Base-by-base conservation (phyloP, 1,139 yeast genomes). In the Candida sojae region DNA sequence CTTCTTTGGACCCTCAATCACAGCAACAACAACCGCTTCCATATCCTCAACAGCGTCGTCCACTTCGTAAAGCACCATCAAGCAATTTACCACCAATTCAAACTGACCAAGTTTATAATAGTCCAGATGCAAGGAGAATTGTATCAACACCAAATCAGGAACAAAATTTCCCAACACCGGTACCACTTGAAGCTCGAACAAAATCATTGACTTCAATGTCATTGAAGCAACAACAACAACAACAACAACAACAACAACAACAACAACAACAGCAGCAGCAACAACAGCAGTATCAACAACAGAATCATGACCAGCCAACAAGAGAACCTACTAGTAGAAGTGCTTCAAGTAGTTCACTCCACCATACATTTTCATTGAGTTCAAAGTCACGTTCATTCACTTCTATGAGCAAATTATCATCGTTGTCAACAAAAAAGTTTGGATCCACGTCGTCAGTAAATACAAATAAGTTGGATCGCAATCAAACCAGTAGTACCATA, bases 331-430 rank as follows among this genome's bases (percentile, higher is more conserved):
- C 23, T 39, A 31, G 32, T 26, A 50, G 57, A 9, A 53, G 64
- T 12, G 54, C 60, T 28, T 61, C 68, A 0, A 49, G 50, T 11
- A 52, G 66, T 17, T 59, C 68, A 6, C 53, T 63, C 28, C 66
- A 62, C 48, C 77, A 72, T 52, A 62, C 73, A 1, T 74, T 72
- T 46, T 71, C 78, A 23, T 60, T 74, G 31, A 61, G 73, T 10
- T 71, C 79, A 5, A 74, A 72, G 48, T 72, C 78, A 2, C 60
- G 79, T 39, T 75, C 80, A 1, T 73, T 75, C 51, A 67, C 75
- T 21, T 74, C 79, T 2, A 64, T 75, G 45, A 66, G 74, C 33
- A 75, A 74, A 55, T 64, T 75, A 26, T 70, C 79, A 2, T 69
- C 74, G 6, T 64, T 74, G 43, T 72, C 79, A 7, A 70, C 77